Evolutionary conservation across 2,329 filamentous ascomycete genomes (phyloP), one percentile per base, ranked within the genome.

Genomic region (Beauveria sp.): DNA sequence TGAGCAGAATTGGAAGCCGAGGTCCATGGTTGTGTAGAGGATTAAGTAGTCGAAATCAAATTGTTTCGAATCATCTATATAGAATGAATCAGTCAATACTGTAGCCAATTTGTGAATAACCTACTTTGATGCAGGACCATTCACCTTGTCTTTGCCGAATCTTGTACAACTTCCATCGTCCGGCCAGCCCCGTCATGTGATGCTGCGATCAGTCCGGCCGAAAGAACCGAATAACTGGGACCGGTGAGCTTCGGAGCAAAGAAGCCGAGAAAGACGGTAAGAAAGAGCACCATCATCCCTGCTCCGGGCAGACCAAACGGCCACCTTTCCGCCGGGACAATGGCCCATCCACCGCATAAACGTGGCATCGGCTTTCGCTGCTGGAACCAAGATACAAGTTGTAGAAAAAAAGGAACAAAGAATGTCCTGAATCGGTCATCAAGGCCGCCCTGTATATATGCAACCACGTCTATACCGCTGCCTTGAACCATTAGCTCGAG

Each of bases 1-100:
- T 68, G 80, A 84, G 66, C 74, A 78, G 62, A 79, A 81, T 60
- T 86, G 84, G 83, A 64, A 77, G 58, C 52, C 64, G 55, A 61
- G 64, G 6, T 1, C 24, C 18, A 63, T 61, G 40, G 18, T 50
- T 45, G 50, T 60, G 6, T 58, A 58, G n/a, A 10, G n/a, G 5
- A 40, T 48, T 7, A 2, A 53, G 6, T 28, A 40, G 10, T 20
- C 45, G 7, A 26, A 1, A 26, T 22, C 7, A 5, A 40, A n/a
- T 10, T 42, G 7, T 1, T 18, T 12, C 22, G 3, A 24, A 3
- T 24, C 3, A 24, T 40, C 10, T 31, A 31, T 1, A 9, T 9
- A 31, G 2, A 10, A 31, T 31, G 9, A 10, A 31, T 31, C 12
- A 34, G 31, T 34, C 10, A 4, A 34, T 16, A 38, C 12, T 38